A percentile compares a stretch with the other conserved stretches of the same genome.
These are phyloP conservation scores for Acacia crassicarpa DNA, from an alignment of 306 rosid genomes.

Conservation along the genomic window DNA sequence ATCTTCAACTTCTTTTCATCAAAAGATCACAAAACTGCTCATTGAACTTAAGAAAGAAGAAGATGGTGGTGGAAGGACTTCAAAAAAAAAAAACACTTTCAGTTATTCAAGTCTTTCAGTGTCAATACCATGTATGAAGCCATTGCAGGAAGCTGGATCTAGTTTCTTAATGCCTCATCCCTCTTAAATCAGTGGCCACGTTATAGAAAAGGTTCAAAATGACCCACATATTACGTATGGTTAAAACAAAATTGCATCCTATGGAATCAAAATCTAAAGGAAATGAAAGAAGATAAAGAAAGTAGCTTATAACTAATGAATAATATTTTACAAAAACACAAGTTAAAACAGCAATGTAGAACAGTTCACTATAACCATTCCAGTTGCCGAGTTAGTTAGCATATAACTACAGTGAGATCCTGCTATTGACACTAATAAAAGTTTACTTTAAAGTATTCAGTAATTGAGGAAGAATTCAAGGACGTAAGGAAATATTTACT, in stretches of 20 bases:
- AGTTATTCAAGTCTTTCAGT: background rate
- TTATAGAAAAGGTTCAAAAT: background rate
- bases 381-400: background rate
- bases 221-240: background rate
- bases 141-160: background rate
- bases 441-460: background rate
- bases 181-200: background rate
- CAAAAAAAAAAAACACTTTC: background rate
- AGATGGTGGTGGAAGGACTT: background rate
- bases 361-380: slow-evolving; percentile 16
- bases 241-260: background rate
- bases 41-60: background rate
- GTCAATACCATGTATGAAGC: background rate
- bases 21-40: background rate
- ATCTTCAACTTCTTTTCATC: background rate
- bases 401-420: background rate
- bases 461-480: background rate
- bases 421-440: background rate
- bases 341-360: background rate
- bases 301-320: background rate
- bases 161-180: background rate
- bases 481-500: background rate
- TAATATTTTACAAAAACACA: background rate
- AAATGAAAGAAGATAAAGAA: slow-evolving; percentile 15
- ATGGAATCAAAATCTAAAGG: slow-evolving; percentile 64